These are phyloP conservation scores for Phaeoacremonium minimum DNA, from an alignment of 2,329 filamentous ascomycete species.

Conservation along the genomic window DNA sequence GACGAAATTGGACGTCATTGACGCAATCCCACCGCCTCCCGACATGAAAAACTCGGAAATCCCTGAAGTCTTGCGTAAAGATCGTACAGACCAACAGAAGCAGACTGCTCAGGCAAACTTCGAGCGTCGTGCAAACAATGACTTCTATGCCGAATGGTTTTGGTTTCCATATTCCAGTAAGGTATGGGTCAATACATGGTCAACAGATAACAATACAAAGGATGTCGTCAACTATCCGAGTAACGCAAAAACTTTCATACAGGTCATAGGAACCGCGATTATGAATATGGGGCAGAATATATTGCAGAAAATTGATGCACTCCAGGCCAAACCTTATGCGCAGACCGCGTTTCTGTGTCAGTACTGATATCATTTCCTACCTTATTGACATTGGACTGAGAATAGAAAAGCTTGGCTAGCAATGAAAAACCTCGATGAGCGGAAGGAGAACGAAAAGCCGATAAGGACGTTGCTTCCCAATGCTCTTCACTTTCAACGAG, in stretches of 20 bases:
- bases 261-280: conserved; percentile 16
- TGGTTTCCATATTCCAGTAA: conserved; percentile 43
- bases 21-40: conserved; percentile 38
- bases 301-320: conserved; percentile 8
- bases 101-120: conserved; percentile 28
- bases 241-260: conserved; percentile 24
- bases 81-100: conserved; percentile 24
- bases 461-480: conserved; percentile 37
- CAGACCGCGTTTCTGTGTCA: conserved; percentile 12
- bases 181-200: conserved; percentile 42
- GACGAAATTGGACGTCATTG: conserved; percentile 32
- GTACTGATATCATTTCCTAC: conserved; percentile 26
- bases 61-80: conserved; percentile 28
- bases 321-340: conserved; percentile 20
- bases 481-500: conserved; percentile 42
- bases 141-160: conserved; percentile 45
- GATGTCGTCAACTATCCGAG: conserved; percentile 30
- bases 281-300: conserved; percentile 14
- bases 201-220: conserved; percentile 23
- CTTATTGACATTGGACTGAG: conserved; percentile 24
- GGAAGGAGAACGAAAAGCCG: conserved; percentile 12
- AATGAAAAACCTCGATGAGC: no score
- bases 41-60: conserved; percentile 23
- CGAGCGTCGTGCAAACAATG: conserved; percentile 27
- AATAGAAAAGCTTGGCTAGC: no score